Percentiles rank a stretch among this genome's conserved stretches.
Evolutionary conservation across 345 rosid genomes (phyloP).

Genomic region (Dimocarpus longan): DNA sequence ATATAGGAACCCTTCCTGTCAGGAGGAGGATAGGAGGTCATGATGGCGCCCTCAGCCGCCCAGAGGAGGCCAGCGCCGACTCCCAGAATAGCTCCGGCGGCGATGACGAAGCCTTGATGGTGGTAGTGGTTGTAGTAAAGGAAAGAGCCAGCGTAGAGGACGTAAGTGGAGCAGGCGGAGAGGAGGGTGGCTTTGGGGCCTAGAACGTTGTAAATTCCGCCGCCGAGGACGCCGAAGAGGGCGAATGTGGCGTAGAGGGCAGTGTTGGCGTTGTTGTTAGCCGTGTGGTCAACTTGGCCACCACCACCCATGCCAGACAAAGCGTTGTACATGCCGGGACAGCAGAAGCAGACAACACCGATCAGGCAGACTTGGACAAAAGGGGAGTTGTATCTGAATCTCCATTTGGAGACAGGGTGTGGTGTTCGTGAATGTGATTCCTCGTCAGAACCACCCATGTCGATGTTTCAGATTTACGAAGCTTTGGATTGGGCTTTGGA

Average conservation of each 20-base stretch:
- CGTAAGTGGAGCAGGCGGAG: conserved; percentile 78
- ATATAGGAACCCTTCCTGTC: conserved; percentile 79
- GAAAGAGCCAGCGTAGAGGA: conserved; percentile 67
- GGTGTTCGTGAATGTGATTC: conserved; percentile 9
- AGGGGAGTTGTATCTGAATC: conserved; percentile 75
- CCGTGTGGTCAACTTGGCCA: conserved; percentile 79
- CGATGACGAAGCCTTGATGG: conserved; percentile 54
- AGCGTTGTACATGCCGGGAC: conserved; percentile 97
- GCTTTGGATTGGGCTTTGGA: too few species aligned
- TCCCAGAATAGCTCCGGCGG: conserved; percentile 78
- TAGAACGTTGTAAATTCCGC: conserved; percentile 59
- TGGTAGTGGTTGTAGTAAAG: conserved; percentile 66
- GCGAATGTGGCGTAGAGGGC: conserved; percentile 64
- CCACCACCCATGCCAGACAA: conserved; percentile 98
- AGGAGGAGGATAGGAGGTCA: conserved; percentile 91
- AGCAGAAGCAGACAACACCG: conserved; percentile 92
- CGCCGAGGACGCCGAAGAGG: conserved; percentile 56
- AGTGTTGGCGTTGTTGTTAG: conserved; percentile 81
- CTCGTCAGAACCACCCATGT: conserved; percentile 16
- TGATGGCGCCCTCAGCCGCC: conserved; percentile 95
- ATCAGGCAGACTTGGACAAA: conserved; percentile 66
- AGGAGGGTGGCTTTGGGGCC: conserved; percentile 72
- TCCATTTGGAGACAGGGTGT: conserved; percentile 20
- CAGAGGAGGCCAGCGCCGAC: conserved; percentile 89
- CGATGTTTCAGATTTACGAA: too few species aligned